Evolutionary conservation across 2,329 filamentous ascomycete genomes (phyloP).

Genomic region (Fusarium pseudoanthophilum): DNA sequence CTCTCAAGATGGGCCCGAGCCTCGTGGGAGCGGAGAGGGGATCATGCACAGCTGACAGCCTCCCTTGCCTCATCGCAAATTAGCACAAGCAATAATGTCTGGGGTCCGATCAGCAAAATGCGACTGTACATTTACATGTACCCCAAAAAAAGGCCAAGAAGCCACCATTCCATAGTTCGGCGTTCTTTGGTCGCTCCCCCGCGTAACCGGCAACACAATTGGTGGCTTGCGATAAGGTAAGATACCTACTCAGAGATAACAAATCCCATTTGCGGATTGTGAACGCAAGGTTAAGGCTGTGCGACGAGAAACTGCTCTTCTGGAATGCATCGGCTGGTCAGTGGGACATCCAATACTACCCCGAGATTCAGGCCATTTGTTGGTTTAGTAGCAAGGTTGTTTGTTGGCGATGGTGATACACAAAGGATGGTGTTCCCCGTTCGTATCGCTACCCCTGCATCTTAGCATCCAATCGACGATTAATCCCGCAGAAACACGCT

Average conservation of each 20-base stretch:
- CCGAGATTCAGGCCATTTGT: neutral
- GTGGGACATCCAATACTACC: neutral
- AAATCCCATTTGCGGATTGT: neutral
- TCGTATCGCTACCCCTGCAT: slow-evolving; percentile 5
- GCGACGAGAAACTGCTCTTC: neutral
- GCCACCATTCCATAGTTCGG: slow-evolving; percentile 20
- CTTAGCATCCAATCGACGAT: neutral
- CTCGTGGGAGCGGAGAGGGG: slow-evolving; percentile 12
- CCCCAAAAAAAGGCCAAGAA: neutral
- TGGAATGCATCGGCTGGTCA: neutral
- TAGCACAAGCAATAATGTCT: neutral
- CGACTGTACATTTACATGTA: neutral
- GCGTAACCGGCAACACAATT: neutral
- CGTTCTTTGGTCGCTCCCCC: neutral
- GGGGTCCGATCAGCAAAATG: neutral
- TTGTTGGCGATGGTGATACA: neutral
- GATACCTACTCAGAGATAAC: neutral
- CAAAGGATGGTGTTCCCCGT: neutral
- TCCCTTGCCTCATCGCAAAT: neutral
- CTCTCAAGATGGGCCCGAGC: neutral
- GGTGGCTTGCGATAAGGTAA: slow-evolving; percentile 2
- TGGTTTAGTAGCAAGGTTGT: neutral
- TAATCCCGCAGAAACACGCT: neutral
- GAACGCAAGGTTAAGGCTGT: neutral
- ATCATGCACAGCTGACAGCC: neutral